These are phyloP conservation scores for Desmodesmus armatus DNA, from an alignment of 139 green algal genomes.

Conservation along the genomic window DNA sequence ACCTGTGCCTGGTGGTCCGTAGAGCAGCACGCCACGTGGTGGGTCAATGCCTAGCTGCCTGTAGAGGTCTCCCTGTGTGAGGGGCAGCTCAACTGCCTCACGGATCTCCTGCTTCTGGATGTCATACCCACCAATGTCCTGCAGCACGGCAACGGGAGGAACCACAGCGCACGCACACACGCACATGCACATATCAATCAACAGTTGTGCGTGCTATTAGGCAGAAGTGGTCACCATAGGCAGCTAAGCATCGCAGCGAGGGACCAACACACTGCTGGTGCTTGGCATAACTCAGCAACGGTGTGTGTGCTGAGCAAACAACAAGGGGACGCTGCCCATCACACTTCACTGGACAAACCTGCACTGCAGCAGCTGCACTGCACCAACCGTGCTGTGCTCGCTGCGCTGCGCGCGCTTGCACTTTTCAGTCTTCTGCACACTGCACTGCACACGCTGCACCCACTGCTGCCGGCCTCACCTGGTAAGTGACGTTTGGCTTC, in stretches of 20 bases:
- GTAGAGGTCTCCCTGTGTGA: conserved; percentile 97
- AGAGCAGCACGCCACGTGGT: conserved; percentile 96
- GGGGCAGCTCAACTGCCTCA: conserved; percentile 98
- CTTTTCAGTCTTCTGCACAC: not conserved
- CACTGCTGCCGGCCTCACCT: conserved; percentile 68
- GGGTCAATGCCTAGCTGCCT: conserved; percentile 97
- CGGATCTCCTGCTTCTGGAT: conserved; percentile 99
- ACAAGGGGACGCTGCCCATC: too few species aligned
- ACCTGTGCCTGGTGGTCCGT: conserved; percentile 88
- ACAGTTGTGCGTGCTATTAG: too few species aligned
- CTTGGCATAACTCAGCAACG: too few species aligned
- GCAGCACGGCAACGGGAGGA: not conserved
- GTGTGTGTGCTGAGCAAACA: too few species aligned
- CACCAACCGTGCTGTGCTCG: not conserved
- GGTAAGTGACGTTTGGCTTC: conserved; percentile 95
- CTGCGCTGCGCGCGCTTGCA: not conserved
- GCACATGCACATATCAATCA: not conserved
- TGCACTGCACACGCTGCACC: not conserved
- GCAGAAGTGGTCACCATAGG: too few species aligned
- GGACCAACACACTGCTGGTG: too few species aligned
- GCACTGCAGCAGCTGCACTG: not conserved
- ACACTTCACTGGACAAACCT: too few species aligned
- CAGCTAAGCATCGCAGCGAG: too few species aligned
- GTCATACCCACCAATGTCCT: conserved; percentile 98
- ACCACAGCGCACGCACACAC: not conserved